Evolutionary conservation across 1,284 basidiomycete species (phyloP), one percentile per base, ranked within the genome.

Genomic region (Laetiporus sulphureus): DNA sequence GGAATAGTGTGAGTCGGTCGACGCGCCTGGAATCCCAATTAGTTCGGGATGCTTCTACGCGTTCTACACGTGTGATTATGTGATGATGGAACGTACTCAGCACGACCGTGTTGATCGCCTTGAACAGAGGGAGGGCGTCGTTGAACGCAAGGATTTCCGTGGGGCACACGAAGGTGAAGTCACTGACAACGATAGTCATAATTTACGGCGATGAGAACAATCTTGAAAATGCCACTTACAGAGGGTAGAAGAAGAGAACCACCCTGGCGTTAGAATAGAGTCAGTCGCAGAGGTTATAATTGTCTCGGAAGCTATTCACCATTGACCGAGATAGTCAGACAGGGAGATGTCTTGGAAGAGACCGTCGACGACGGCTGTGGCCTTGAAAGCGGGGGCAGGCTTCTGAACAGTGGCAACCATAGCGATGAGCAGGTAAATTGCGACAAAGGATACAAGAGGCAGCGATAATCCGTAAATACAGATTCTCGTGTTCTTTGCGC

Each of bases 141-240:
- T 93, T 91, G 75, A 92, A 94, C 1, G 91, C 91, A 34, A 93
- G 77, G 59, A 94, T 92, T 66, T 94, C 91, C 49, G 91, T 92
- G 25, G 91, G 91, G 70, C 91, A 92, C 55, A 93, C 90, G 57
- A 92, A 89, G 36, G 83, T 88, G 62, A 83, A 83, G 58, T 86
- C 82, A 68, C 80, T 83, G 50, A 23, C 25, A 16, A 19, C 37
- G 22, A 23, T 25, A 40, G 21, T 25, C 40, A 35, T 21, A 30
- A 30, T 11, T 46, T 42, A 19, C 49, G 40, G 45, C 54, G 34
- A 60, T 21, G n/a, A n/a, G n/a, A n/a, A n/a, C n/a, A n/a, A n/a
- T n/a, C n/a, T n/a, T n/a, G n/a, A n/a, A n/a, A n/a, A n/a, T n/a
- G n/a, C n/a, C 16, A 62, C 77, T 43, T 57, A 82, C 84, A 90